Percentiles rank a stretch among this genome's conserved stretches.
phyloP scores from a whole-genome alignment of 2,329 filamentous ascomycete genomes.

The Remersonia thermophila region DNA sequence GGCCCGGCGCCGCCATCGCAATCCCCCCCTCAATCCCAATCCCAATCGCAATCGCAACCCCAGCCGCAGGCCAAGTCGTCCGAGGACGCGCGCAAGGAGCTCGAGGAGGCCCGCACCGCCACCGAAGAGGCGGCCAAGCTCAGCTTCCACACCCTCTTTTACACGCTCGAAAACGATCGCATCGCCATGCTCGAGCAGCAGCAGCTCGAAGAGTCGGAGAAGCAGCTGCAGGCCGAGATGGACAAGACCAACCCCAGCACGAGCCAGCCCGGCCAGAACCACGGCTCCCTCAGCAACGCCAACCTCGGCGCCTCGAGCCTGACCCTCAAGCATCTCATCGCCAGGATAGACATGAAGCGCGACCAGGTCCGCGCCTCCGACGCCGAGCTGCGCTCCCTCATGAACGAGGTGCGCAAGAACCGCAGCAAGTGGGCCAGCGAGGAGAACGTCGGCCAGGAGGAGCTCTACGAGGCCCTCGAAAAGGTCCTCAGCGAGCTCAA shows the following conservation, averaged over 20 bases:
- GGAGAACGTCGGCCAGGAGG: conserved; percentile 93
- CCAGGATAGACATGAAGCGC: conserved; percentile 85
- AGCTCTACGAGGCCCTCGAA: conserved; percentile 91
- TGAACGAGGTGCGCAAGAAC: conserved; percentile 97
- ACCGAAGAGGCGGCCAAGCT: conserved; percentile 81
- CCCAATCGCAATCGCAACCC: too few species aligned
- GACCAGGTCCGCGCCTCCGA: conserved; percentile 84
- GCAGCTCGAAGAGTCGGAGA: conserved; percentile 89
- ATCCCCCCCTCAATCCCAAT: too few species aligned
- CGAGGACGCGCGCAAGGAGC: conserved; percentile 82
- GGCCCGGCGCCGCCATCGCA: conserved; percentile 21
- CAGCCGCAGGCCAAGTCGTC: conserved; percentile 53
- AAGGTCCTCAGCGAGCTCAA: conserved; percentile 96
- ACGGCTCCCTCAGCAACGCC: conserved; percentile 82
- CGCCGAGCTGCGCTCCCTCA: conserved; percentile 77
- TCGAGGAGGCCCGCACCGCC: conserved; percentile 83
- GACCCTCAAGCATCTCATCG: conserved; percentile 93
- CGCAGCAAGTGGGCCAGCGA: conserved; percentile 98
- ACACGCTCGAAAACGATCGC: conserved; percentile 87
- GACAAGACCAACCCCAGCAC: conserved; percentile 49
- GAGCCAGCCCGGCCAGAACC: conserved; percentile 47
- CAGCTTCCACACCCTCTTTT: conserved; percentile 87
- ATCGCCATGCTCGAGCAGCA: conserved; percentile 97
- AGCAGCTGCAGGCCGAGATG: conserved; percentile 92
- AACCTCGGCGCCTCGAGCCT: conserved; percentile 93